These are phyloP conservation scores for Tardiomyces blankii DNA, from an alignment of 1,139 yeast genomes.

Conservation along the genomic window DNA sequence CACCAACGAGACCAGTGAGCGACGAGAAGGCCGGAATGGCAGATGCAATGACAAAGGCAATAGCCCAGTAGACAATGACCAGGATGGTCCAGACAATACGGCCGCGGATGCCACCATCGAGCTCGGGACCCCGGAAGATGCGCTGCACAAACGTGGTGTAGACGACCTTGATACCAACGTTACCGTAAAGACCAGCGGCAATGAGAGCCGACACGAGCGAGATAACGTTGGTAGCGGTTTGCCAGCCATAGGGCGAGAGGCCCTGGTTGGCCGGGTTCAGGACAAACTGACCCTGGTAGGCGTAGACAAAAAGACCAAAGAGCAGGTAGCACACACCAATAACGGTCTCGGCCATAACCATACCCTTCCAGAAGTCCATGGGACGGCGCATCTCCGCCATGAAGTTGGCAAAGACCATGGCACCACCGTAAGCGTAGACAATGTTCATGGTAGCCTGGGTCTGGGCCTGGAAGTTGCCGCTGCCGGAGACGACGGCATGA, in stretches of 20 bases:
- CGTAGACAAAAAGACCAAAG: conserved; percentile 33
- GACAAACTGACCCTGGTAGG: conserved; percentile 33
- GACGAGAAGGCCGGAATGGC: conserved; percentile 44
- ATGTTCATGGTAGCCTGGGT: conserved; percentile 33
- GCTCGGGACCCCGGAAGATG: conserved; percentile 26
- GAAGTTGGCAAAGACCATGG: conserved; percentile 34
- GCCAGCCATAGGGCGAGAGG: conserved; percentile 27
- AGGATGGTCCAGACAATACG: conserved; percentile 27
- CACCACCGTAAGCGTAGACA: conserved; percentile 39
- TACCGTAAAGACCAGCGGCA: conserved; percentile 36
- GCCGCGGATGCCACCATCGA: conserved; percentile 23
- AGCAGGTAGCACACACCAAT: conserved; percentile 30
- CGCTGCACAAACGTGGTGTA: conserved; percentile 30
- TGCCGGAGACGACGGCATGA: conserved; percentile 18
- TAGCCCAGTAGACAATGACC: conserved; percentile 32
- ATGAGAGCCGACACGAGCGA: conserved; percentile 30
- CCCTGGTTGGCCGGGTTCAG: conserved; percentile 36
- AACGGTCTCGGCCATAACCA: conserved; percentile 32
- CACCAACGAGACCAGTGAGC: conserved; percentile 40
- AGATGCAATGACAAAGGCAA: conserved; percentile 37
- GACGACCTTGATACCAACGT: conserved; percentile 33
- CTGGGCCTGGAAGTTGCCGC: conserved; percentile 21
- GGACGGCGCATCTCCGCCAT: conserved; percentile 38
- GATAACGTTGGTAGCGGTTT: conserved; percentile 32
- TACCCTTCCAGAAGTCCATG: conserved; percentile 36